These are phyloP conservation scores for Pythium myriotylum DNA, from an alignment of 352 stramenopile species.

Conservation along the genomic window DNA sequence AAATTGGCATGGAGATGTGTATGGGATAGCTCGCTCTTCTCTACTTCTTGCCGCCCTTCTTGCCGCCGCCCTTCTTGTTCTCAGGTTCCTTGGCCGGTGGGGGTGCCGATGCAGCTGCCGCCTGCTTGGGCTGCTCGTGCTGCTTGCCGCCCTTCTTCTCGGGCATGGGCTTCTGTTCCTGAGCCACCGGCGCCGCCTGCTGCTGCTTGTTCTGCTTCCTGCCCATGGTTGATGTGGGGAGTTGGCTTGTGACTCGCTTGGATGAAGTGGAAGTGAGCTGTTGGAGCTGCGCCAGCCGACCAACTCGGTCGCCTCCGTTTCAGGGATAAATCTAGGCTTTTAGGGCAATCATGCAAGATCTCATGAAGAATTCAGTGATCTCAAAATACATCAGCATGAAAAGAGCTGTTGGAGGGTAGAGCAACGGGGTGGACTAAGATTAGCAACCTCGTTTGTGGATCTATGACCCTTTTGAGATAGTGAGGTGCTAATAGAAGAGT, in stretches of 20 bases:
- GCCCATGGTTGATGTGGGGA: constrained; percentile 5
- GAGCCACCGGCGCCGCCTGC: neutral
- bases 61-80: constrained; percentile 9
- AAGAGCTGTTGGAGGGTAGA: too few species aligned
- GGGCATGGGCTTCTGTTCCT: constrained; percentile 17
- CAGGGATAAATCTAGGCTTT: too few species aligned
- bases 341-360: too few species aligned
- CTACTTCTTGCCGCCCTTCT: constrained; percentile 19
- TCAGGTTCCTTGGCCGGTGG: constrained; percentile 14
- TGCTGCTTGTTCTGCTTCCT: constrained; percentile 18
- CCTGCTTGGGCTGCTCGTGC: constrained; percentile 6
- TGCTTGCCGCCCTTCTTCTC: constrained; percentile 23
- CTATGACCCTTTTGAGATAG: too few species aligned
- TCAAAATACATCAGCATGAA: too few species aligned
- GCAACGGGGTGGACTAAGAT: too few species aligned
- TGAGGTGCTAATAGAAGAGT: too few species aligned
- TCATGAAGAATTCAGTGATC: too few species aligned
- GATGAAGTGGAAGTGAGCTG: constrained; percentile 4
- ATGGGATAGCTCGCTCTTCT: too few species aligned
- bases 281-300: neutral
- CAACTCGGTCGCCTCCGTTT: too few species aligned
- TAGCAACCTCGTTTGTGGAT: too few species aligned
- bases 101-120: neutral
- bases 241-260: constrained; percentile 3
- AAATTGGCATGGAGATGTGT: too few species aligned